Evolutionary conservation across 2,329 filamentous ascomycete genomes (phyloP).

Genomic region (Diplodia intermedia): DNA sequence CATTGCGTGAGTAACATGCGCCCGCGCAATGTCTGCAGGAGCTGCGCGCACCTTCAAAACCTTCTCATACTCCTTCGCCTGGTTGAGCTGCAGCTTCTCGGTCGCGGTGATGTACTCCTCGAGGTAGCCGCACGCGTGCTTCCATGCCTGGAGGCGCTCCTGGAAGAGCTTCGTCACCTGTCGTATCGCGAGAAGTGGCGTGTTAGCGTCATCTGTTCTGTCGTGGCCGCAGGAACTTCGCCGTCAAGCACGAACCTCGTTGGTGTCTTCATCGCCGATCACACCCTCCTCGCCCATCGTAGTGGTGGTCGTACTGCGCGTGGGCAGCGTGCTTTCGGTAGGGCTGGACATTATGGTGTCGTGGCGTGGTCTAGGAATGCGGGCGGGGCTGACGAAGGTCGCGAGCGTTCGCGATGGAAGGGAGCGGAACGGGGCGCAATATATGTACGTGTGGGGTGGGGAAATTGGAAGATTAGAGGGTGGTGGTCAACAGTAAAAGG

Average conservation of each 20-base stretch:
- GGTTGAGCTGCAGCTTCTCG: slow-evolving; percentile 82
- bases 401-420: not conserved
- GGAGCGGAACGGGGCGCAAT: not conserved
- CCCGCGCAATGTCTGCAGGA: not conserved
- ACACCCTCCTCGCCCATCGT: slow-evolving; percentile 53
- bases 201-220: slow-evolving; percentile 13
- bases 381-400: not conserved
- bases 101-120: slow-evolving; percentile 87
- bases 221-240: not conserved
- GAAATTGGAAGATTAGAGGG: slow-evolving; percentile 18
- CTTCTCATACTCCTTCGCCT: slow-evolving; percentile 95
- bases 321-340: slow-evolving; percentile 42
- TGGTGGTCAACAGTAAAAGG: slow-evolving; percentile 17
- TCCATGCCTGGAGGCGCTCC: slow-evolving; percentile 92
- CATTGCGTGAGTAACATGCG: not conserved
- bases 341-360: slow-evolving; percentile 42
- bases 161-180: slow-evolving; percentile 68
- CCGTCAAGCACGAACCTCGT: slow-evolving; percentile 44
- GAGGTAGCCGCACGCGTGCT: slow-evolving; percentile 88
- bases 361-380: slow-evolving; percentile 5
- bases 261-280: slow-evolving; percentile 57
- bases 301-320: slow-evolving; percentile 41
- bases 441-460: slow-evolving; percentile 13
- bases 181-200: slow-evolving; percentile 1
- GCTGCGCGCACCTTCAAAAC: slow-evolving; percentile 73